A percentile compares a stretch with the other conserved stretches of the same genome.
Evolutionary conservation across 352 stramenopile genomes (phyloP).

Genomic region (Phytophthora pini): DNA sequence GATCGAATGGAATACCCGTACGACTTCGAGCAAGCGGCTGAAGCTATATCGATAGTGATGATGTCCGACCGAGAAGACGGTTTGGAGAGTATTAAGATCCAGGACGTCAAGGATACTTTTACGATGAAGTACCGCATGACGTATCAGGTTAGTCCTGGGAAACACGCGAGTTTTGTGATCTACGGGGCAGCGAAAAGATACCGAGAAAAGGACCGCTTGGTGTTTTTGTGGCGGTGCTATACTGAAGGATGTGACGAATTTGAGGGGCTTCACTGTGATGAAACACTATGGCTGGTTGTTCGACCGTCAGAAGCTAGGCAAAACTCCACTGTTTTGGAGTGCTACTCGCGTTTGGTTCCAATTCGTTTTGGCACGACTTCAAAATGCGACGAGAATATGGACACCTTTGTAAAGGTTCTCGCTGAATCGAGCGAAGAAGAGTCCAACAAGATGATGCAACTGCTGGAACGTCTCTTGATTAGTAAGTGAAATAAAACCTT

Average conservation of each 20-base stretch:
- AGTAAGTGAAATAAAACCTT: no score
- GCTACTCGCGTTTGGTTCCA: neutral
- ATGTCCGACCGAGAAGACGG: conserved; percentile 7
- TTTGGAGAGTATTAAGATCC: neutral
- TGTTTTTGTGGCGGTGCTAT: neutral
- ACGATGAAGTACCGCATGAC: conserved; percentile 33
- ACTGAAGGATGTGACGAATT: neutral
- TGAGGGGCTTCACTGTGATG: neutral
- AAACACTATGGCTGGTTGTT: neutral
- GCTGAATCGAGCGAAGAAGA: neutral
- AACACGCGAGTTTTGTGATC: conserved; percentile 7
- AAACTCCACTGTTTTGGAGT: neutral
- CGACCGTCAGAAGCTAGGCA: neutral
- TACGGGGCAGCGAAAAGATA: conserved; percentile 1
- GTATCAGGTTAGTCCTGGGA: conserved; percentile 4
- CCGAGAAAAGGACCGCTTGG: neutral
- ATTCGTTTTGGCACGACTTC: neutral
- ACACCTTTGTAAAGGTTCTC: neutral
- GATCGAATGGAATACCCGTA: conserved; percentile 21
- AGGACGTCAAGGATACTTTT: conserved; percentile 26
- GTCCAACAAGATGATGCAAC: neutral
- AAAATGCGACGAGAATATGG: neutral
- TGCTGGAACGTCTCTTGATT: neutral
- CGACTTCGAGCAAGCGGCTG: conserved; percentile 12
- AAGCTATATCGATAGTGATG: conserved; percentile 16